Base-by-base conservation (phyloP, 306 rosid genomes). In the Cajanus cajan region DNA sequence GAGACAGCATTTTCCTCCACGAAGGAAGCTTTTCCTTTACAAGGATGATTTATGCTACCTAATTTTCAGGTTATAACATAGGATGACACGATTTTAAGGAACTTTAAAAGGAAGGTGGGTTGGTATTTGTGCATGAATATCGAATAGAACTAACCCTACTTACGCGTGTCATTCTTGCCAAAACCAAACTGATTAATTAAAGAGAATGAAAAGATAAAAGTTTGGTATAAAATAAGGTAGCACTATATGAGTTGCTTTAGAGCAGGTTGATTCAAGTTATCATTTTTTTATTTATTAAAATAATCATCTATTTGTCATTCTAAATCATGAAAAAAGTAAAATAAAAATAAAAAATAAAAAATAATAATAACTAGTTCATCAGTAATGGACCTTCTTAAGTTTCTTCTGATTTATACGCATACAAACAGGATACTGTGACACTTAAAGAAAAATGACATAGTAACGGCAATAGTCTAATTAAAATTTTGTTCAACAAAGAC, bases 1-100 rank as follows among this genome's bases (percentile, higher is more conserved):
- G 79, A 76, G 80, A 62, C 63, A 62, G 0, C 11, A 43, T 74
- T 75, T 61, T 61, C 14, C 36, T 28, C 70, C 68, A 59, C 59
- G 43, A 41, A 76, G 50, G 72, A 62, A 44, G 24, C 71, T 76
- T 62, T 76, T 76, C 48, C 62, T 45, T 66, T 4, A 31, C 15
- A 28, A 76, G 59, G 80, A 45, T 28, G 31, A 28, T 28, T 1
- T 28, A 28, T 76, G 47, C 51, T 76, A 48, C 80, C 79, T 34
- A 76, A 76, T 76, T 63, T 76, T 34, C 24, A 63, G 39, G 51
- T 76, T 43, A 28, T 28, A 57, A 58, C 45, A 62, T 62, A 16
- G 51, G 39, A 28, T 47, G 73, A 63, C 37, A 64, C 10, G 15
- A 62, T 64, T 34, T 62, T 31, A 63, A 47, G 72, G 62, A 76